phyloP scores from a whole-genome alignment of 768 basidiomycete genomes.

The Lyophyllum decastes region DNA sequence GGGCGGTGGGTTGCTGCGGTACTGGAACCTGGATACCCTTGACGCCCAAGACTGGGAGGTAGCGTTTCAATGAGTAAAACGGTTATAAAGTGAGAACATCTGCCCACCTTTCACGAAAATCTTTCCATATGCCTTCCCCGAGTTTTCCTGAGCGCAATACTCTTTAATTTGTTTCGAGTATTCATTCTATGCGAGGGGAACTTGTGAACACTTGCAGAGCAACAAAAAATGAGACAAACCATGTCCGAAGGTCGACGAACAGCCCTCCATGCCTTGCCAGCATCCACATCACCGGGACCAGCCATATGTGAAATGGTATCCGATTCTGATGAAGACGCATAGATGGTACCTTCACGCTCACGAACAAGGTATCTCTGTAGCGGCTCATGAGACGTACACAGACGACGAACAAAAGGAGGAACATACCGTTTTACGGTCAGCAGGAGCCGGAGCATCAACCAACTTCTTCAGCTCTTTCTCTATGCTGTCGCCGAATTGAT shows the following conservation, averaged over 20 bases:
- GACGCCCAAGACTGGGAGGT: constrained; percentile 67
- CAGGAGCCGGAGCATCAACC: constrained; percentile 39
- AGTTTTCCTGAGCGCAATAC: constrained; percentile 72
- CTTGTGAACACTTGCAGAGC: constrained; percentile 8
- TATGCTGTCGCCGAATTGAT: constrained; percentile 67
- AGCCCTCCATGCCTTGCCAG: constrained; percentile 82
- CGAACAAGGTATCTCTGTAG: constrained; percentile 79
- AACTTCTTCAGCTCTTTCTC: constrained; percentile 71
- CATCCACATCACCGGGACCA: constrained; percentile 80
- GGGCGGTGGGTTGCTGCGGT: constrained; percentile 69
- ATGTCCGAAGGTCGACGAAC: constrained; percentile 93
- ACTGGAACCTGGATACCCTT: constrained; percentile 76
- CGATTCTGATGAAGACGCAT: constrained; percentile 74
- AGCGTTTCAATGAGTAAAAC: background rate
- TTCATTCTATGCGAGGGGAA: constrained; percentile 67
- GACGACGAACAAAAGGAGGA: constrained; percentile 6
- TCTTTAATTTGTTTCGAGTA: constrained; percentile 89
- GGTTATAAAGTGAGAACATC: background rate
- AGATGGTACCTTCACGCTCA: constrained; percentile 75
- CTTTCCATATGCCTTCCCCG: constrained; percentile 84
- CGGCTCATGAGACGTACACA: constrained; percentile 4
- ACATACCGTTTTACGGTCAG: constrained; percentile 43
- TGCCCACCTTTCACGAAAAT: constrained; percentile 88
- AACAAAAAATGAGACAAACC: constrained; percentile 47
- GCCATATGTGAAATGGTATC: constrained; percentile 73